Percentiles rank a stretch among this genome's conserved stretches.
phyloP scores from a whole-genome alignment of 2,329 filamentous ascomycete species.

The Zopfia rhizophila region DNA sequence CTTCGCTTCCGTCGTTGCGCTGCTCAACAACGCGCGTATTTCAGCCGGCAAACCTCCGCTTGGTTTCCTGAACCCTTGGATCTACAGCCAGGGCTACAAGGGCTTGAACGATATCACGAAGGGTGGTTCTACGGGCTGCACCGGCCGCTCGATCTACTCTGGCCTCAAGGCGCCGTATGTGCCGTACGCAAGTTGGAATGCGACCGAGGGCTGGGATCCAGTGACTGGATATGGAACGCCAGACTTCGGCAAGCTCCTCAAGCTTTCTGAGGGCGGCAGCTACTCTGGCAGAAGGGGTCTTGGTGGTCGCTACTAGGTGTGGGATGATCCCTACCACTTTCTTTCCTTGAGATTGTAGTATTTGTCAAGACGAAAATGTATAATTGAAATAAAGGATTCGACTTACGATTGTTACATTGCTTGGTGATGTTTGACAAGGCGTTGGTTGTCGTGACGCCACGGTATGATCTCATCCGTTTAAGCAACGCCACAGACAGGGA shows the following conservation, averaged over 20 bases:
- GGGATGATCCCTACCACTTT: too few relatives aligned
- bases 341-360: too few relatives aligned
- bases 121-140: slow-evolving; percentile 60
- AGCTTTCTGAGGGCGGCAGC: slow-evolving; percentile 30
- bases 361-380: too few relatives aligned
- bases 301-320: slow-evolving; percentile 11
- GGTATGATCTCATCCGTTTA: too few relatives aligned
- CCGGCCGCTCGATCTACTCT: slow-evolving; percentile 49
- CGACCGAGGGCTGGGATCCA: slow-evolving; percentile 62
- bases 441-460: too few relatives aligned
- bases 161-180: slow-evolving; percentile 53
- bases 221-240: slow-evolving; percentile 57
- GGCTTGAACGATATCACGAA: slow-evolving; percentile 62
- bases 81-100: slow-evolving; percentile 54
- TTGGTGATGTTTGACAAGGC: too few relatives aligned
- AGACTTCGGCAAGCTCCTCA: slow-evolving; percentile 46
- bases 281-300: slow-evolving; percentile 28
- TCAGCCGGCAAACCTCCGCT: slow-evolving; percentile 46
- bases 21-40: slow-evolving; percentile 52
- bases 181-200: slow-evolving; percentile 62
- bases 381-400: too few relatives aligned
- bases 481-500: too few relatives aligned
- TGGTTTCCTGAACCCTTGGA: slow-evolving; percentile 54
- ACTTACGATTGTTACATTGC: too few relatives aligned
- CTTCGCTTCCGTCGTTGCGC: slow-evolving; percentile 49